Evolutionary conservation across 306 rosid species (phyloP).

Genomic region (Arachis hypogaea): DNA sequence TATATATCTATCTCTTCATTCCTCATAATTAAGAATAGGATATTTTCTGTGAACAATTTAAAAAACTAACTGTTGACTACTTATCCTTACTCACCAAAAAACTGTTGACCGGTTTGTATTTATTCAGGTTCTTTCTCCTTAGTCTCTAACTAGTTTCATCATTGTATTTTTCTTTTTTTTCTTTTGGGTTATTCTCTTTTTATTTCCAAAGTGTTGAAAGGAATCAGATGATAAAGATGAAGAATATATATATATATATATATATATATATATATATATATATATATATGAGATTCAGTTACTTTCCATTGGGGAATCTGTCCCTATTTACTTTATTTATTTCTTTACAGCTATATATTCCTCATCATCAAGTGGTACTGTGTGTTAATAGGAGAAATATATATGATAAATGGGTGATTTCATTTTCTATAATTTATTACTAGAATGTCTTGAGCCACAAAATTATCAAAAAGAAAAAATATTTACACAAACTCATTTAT

Average conservation of each 20-base stretch:
- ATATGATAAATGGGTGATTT: slow-evolving; percentile 17
- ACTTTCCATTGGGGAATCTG: slow-evolving; percentile 15
- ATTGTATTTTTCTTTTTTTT: not conserved
- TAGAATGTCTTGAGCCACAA: not conserved
- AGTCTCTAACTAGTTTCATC: not conserved
- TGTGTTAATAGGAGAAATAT: not conserved
- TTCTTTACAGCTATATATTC: slow-evolving; percentile 36
- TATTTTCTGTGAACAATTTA: not conserved
- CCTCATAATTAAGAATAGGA: not conserved
- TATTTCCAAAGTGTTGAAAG: not conserved
- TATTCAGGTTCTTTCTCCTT: not conserved
- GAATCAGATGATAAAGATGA: slow-evolving; percentile 7
- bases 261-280: too few relatives aligned
- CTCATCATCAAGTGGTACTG: slow-evolving; percentile 16
- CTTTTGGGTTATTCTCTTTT: not conserved
- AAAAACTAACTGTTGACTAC: slow-evolving; percentile 6
- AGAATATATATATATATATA: not conserved
- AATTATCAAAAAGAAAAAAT: not conserved
- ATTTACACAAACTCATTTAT: not conserved
- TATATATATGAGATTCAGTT: slow-evolving; percentile 27
- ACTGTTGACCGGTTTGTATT: not conserved
- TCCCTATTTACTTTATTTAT: not conserved
- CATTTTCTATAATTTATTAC: slow-evolving; percentile 13
- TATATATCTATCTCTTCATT: not conserved
- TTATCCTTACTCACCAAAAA: not conserved